Percentiles rank a stretch among this genome's conserved stretches.
Evolutionary conservation across 2,329 filamentous ascomycete genomes (phyloP).

Genomic region (Ceratocystis harringtonii): DNA sequence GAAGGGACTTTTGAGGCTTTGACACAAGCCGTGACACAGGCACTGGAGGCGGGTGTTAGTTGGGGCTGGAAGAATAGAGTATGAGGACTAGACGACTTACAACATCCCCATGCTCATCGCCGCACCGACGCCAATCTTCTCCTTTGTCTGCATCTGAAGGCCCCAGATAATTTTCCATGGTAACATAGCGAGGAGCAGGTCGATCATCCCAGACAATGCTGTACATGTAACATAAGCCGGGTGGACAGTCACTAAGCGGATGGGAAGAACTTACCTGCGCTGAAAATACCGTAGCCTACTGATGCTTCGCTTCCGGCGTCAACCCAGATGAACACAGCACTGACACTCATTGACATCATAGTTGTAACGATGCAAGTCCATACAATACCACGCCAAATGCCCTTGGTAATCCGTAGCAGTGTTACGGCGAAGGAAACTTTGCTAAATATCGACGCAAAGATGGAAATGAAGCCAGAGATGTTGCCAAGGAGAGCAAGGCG

Average conservation of each 20-base stretch:
- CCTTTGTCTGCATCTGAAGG: slow-evolving; percentile 27
- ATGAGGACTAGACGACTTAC: slow-evolving; percentile 20
- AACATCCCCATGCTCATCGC: slow-evolving; percentile 32
- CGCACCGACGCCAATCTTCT: slow-evolving; percentile 28
- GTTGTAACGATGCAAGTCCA: slow-evolving; percentile 22
- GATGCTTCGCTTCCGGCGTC: slow-evolving; percentile 7
- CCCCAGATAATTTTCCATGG: slow-evolving; percentile 30
- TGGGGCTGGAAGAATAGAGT: neutral
- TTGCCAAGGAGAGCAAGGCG: slow-evolving; percentile 17
- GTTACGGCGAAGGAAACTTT: slow-evolving; percentile 25
- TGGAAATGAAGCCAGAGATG: slow-evolving; percentile 19
- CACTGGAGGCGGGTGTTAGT: slow-evolving; percentile 19
- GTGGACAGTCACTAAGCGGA: neutral
- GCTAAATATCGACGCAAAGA: slow-evolving; percentile 22
- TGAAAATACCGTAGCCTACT: slow-evolving; percentile 18
- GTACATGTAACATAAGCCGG: neutral
- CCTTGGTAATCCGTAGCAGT: slow-evolving; percentile 21
- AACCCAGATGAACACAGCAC: slow-evolving; percentile 19
- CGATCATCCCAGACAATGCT: slow-evolving; percentile 26
- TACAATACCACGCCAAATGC: slow-evolving; percentile 17
- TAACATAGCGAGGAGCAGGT: slow-evolving; percentile 28
- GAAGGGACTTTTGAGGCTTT: slow-evolving; percentile 22
- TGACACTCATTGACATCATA: slow-evolving; percentile 20
- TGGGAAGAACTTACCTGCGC: slow-evolving; percentile 13
- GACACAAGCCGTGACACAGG: slow-evolving; percentile 23